Base-by-base conservation (phyloP, 106 monocot species). In the Phalaenopsis aphrodite region DNA sequence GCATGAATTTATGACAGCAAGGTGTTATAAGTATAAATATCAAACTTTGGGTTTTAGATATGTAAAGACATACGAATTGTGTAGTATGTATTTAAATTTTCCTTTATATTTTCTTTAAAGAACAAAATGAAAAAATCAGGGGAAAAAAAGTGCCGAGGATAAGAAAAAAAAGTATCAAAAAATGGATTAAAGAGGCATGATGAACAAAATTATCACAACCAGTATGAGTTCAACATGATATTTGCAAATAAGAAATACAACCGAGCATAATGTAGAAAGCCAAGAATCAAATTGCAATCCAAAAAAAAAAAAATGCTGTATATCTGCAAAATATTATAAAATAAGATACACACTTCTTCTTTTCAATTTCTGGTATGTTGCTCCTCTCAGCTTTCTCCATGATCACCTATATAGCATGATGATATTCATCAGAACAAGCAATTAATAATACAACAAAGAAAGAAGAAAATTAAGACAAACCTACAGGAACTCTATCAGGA, bases 321-420 rank as follows among this genome's bases (percentile, higher is more conserved):
- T 65, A 65, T 65, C 21, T 23, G 64, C 24, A 65, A 65, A 65
- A 65, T 65, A 65, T 19, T 61, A 10, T 52, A 10, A 65, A 1
- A 14, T 14, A 65, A 5, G 24, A 65, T 30, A 65, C 64, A 1
- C 64, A 89, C 89, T 89, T 89, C 67, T 91, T 91, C 85, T 91
- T 91, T 75, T 91, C 91, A 75, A 91, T 89, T 81, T 91, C 91
- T 55, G 91, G 89, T 43, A 91, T 85, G 43, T 89, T 89, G 57
- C 89, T 87, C 76, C 87, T 87, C 67, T 89, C 89, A 24, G 91
- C 89, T 72, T 89, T 91, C 82, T 91, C 91, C 57, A 91, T 89
- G 72, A 91, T 89, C 75, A 91, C 91, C 89, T 89, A n/a, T n/a
- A 69, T 21, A 71, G 9, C 57, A 79, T 65, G 64, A 64, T 21